phyloP scores from a whole-genome alignment of 257 asterid genomes.

The Phtheirospermum japonicum region DNA sequence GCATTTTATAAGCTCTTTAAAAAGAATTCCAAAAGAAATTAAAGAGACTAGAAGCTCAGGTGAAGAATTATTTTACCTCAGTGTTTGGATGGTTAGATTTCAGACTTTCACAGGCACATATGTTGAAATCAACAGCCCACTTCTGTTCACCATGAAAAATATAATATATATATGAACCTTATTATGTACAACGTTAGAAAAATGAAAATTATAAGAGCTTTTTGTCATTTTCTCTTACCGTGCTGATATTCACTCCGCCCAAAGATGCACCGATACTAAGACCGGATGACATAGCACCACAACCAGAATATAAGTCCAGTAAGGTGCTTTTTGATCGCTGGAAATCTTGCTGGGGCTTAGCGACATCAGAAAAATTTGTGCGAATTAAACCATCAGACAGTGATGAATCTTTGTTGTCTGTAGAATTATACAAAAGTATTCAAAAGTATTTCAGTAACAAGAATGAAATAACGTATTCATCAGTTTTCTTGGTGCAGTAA shows the following conservation, averaged over 20 bases:
- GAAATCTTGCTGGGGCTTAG: background rate
- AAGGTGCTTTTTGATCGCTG: background rate
- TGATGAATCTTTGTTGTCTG: background rate
- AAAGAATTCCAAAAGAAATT: background rate
- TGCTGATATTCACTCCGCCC: background rate
- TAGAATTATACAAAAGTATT: background rate
- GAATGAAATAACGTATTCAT: background rate
- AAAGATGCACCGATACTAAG: conserved; percentile 1
- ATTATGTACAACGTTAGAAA: background rate
- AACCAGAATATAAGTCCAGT: conserved; percentile 4
- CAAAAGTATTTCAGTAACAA: background rate
- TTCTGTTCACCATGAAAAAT: background rate
- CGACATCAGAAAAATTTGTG: background rate
- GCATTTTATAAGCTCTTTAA: too few species aligned
- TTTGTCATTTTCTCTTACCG: background rate
- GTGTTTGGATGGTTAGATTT: conserved; percentile 13
- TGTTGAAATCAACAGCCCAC: conserved; percentile 10
- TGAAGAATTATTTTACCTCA: background rate
- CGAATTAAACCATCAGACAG: background rate
- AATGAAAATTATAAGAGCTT: background rate
- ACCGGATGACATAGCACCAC: conserved; percentile 13
- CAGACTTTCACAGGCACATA: conserved; percentile 1
- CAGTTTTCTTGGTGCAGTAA: background rate
- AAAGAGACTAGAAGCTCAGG: background rate
- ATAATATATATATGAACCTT: background rate